Base-by-base conservation (phyloP, 1,284 basidiomycete genomes). In the Cystodermella granulosa region DNA sequence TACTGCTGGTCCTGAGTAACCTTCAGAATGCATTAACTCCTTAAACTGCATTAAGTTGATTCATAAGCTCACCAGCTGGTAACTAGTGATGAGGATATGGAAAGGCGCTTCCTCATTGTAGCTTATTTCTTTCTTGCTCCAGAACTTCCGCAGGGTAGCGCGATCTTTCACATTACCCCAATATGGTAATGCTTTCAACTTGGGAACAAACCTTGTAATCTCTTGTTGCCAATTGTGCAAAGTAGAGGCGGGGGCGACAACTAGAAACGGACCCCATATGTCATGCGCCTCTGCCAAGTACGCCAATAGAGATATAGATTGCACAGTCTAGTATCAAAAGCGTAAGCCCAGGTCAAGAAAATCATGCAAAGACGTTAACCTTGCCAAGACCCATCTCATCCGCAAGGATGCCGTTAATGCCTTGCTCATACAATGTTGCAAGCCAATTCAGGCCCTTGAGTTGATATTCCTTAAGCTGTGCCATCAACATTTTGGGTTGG, bases 191-290 rank as follows among this genome's bases (percentile, higher is more conserved):
- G 93, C 91, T 67, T 98, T 98, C 52, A 99, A 78, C 38, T 78
- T 77, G 20, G 96, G 96, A 4, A 97, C 92, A 64, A 99, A 99
- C 23, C 91, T 85, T 22, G 91, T 88, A 49, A 98, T 80, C 68
- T 99, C 96, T 63, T 98, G 96, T 66, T 98, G 95, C 96, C 96
- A 99, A 62, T 98, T 98, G 69, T 98, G 96, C 53, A 99, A 73
- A 1, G 96, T 99, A 4, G 95, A 98, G 1, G 94, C 89, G 1
- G 96, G 96, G 2, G 96, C 93, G 42, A 99, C 96, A 48, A 99
- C 94, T n/a, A 99, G 79, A 76, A 99, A 98, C 15, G 96, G 96
- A 0, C 96, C 96, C 96, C 96, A 99, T 50, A 98, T 96, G 62
- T 98, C 90, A 65, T 98, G 96, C 1, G 85, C 84, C 69, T 98